Conservation (phyloP, 2,329 filamentous ascomycete genomes). For the Ceratocystis smalleyi region DNA sequence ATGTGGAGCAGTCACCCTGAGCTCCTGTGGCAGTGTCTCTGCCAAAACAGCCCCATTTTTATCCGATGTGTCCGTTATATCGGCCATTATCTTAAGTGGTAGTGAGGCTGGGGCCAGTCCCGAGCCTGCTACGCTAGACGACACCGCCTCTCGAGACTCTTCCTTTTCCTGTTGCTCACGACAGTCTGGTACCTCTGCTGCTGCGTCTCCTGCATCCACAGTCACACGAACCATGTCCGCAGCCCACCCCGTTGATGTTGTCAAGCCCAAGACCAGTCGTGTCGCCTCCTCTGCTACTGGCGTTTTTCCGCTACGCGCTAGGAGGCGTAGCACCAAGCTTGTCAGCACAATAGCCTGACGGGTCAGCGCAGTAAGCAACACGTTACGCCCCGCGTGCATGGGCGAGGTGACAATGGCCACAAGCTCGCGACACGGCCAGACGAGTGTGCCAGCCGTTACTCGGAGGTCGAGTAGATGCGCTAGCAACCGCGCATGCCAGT, state of each 20-base stretch:
- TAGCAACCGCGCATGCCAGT: conserved; percentile 54
- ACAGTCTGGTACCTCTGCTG: neutral
- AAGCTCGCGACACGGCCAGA: conserved; percentile 3
- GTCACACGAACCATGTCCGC: neutral
- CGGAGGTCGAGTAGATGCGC: conserved; percentile 44
- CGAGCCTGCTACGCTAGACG: neutral
- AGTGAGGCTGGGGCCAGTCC: neutral
- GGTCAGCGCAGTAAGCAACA: conserved; percentile 34
- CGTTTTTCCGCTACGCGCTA: conserved; percentile 22
- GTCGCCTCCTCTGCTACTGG: conserved; percentile 42
- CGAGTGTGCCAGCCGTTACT: conserved; percentile 16
- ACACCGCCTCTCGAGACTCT: neutral
- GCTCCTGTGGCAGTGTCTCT: conserved; percentile 18
- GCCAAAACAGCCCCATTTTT: conserved; percentile 21
- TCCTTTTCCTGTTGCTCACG: neutral
- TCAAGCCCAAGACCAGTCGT: conserved; percentile 38
- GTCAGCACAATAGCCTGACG: conserved; percentile 50
- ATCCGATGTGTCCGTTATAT: conserved; percentile 9
- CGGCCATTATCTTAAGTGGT: neutral
- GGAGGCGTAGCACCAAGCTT: conserved; percentile 44
- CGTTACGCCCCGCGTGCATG: no score
- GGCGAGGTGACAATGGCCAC: neutral
- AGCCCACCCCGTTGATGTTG: conserved; percentile 22
- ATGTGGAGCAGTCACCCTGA: conserved; percentile 20
- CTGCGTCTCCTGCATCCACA: neutral